A percentile compares a stretch with the other conserved stretches of the same genome.
Conservation (phyloP, 371 early-diverging fungal species). For the Apophysomyces variabilis region DNA sequence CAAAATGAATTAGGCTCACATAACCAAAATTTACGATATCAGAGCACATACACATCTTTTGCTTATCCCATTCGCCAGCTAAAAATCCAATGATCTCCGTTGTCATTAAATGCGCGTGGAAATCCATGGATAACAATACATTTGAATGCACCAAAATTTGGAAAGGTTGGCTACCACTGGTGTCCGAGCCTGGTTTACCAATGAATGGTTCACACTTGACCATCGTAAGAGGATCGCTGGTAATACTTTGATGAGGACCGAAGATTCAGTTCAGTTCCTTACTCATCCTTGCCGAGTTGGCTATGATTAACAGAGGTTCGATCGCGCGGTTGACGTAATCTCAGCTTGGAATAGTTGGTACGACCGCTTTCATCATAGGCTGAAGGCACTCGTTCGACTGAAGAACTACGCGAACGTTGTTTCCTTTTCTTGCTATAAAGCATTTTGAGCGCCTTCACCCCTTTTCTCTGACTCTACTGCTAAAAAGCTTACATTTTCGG, state of each 20-base stretch:
- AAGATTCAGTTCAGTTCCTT: slow-evolving; percentile 13
- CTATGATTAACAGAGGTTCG: slow-evolving; percentile 38
- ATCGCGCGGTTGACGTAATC: slow-evolving; percentile 45
- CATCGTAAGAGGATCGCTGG: slow-evolving; percentile 79
- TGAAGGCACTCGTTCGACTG: background rate
- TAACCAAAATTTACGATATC: background rate
- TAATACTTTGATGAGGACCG: slow-evolving; percentile 5
- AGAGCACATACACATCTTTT: slow-evolving; percentile 40
- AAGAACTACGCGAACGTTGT: slow-evolving; percentile 1
- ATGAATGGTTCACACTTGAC: slow-evolving; percentile 80
- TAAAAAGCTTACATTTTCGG: slow-evolving; percentile 1
- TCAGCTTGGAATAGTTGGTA: slow-evolving; percentile 46
- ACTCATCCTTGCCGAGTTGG: slow-evolving; percentile 44
- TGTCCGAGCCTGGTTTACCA: slow-evolving; percentile 71
- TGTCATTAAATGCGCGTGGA: slow-evolving; percentile 86
- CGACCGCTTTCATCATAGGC: slow-evolving; percentile 48
- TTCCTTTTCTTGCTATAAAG: background rate
- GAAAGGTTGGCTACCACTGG: slow-evolving; percentile 79
- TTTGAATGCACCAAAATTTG: slow-evolving; percentile 72
- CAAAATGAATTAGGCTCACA: background rate
- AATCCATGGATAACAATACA: slow-evolving; percentile 83
- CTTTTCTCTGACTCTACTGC: background rate
- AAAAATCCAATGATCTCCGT: slow-evolving; percentile 88
- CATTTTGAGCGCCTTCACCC: background rate
- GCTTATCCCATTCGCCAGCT: slow-evolving; percentile 76